phyloP scores from a whole-genome alignment of 169 alveolate genomes.

The Plasmodium knowlesi region DNA sequence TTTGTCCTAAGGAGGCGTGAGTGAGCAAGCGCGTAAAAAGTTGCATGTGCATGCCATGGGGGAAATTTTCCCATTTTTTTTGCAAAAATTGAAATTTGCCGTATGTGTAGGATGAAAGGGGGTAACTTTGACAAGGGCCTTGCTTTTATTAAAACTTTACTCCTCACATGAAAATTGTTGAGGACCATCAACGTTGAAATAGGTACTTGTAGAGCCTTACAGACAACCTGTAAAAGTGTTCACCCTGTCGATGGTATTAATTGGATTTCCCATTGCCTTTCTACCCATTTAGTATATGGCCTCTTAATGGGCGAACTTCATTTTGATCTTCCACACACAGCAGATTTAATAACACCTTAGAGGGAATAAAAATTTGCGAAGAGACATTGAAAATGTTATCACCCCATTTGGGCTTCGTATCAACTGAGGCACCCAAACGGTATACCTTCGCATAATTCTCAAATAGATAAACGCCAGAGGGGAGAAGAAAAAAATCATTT shows the following conservation, averaged over 20 bases:
- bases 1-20: neutral
- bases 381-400: neutral
- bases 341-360: neutral
- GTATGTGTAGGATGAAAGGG: neutral
- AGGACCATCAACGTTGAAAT: neutral
- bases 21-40: neutral
- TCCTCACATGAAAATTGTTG: neutral
- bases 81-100: neutral
- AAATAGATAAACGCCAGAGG: neutral
- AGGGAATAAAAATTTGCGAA: neutral
- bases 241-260: neutral
- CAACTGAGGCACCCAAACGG: neutral
- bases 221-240: neutral
- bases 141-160: neutral
- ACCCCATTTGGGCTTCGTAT: neutral
- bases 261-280: neutral
- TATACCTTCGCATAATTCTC: neutral
- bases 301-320: neutral
- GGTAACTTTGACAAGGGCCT: neutral
- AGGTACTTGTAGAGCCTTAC: neutral
- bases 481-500: neutral
- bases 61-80: neutral
- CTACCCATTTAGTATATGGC: neutral
- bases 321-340: neutral
- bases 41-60: neutral